Base-by-base conservation (phyloP, 176 grass and related monocot genomes). In the Carex pumila region DNA sequence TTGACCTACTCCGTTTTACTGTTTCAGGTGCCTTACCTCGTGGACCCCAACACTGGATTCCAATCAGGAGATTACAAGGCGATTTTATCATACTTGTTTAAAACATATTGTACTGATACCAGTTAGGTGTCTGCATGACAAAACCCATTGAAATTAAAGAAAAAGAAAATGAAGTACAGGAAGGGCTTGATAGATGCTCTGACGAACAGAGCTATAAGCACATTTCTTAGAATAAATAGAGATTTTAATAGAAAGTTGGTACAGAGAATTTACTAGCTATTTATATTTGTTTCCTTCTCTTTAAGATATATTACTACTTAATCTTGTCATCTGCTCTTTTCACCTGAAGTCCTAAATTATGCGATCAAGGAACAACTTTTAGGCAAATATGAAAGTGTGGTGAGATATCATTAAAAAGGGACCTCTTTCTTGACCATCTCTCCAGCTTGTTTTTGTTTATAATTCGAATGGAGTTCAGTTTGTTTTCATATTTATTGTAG, bases 21-120 rank as follows among this genome's bases (percentile, higher is more conserved):
- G 50, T 55, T 31, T 55, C 86, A 94, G 96, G 90, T 99, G 12
- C 93, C 96, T 41, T 92, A 93, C 73, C 83, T 95, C 59, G 74
- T 93, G 15, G 96, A 99, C 71, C 86, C 80, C 7, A 95, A 95
- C 71, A 95, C 91, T 0, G 86, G 89, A 59, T 90, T 99, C 53
- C 83, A 88, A 67, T 90, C 93, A 15, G 88, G 85, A 18, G 88
- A 99, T 64, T 84, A 94, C 34, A 99, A 87, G 85, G 79, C 89
- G 68, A 93, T 95, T 77, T 76, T 94, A 34, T 39, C 83, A 21
- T 88, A 99, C 87, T 91, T 99, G 63, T 99, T 95, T 69, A 22
- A 85, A 59, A 88, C 89, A 53, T 99, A 95, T 76, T 88, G 87
- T 17, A 12, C 15, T 32, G 83, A 80, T 53, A 85, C 59, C 45